Evolutionary conservation across 208 protist species (phyloP), one percentile per base, ranked within the genome.

Genomic region (Leishmania arabica): DNA sequence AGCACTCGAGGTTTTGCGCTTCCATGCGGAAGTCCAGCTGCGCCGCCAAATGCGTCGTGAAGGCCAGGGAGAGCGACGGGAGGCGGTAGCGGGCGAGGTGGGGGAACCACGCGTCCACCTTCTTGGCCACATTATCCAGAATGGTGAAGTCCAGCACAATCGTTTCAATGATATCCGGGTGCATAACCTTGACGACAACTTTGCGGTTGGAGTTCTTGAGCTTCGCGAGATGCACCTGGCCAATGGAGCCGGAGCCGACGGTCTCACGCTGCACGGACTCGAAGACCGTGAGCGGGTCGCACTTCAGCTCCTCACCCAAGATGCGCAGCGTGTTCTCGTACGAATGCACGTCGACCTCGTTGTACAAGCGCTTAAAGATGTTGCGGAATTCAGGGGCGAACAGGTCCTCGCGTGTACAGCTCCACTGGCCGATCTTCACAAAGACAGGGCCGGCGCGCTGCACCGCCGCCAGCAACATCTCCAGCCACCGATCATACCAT

Each of bases 341-440:
- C 11, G 92, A 82, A 85, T 98, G 95, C 31, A 89, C 84, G 69
- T 93, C 89, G 5, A 96, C 92, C 78, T 95, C 90, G 66, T 88
- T 95, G 86, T 95, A 97, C 58, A 97, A 79, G 17, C 91, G 91
- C 83, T 90, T 90, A 73, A 97, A 97, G 54, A 95, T 84, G 17
- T 80, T 76, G 77, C 93, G 93, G 80, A 98, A 91, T 58, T 91
- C 85, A n/a, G 86, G 82, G 17, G 93, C 91, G 78, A 98, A 97
- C 70, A 98, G 86, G 82, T 98, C 96, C 75, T 95, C 85, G 19
- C 96, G 91, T 7, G 96, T 98, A 86, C 93, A 96, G 80, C 86
- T 91, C 95, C 96, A 98, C 86, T 98, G 96, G 21, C 94, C 94
- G 49, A 95, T 91, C 86, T 98, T 98, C 68, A 98, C 91, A 75